phyloP scores from a whole-genome alignment of 2,329 filamentous ascomycete genomes.

The Diaporthe sp. region DNA sequence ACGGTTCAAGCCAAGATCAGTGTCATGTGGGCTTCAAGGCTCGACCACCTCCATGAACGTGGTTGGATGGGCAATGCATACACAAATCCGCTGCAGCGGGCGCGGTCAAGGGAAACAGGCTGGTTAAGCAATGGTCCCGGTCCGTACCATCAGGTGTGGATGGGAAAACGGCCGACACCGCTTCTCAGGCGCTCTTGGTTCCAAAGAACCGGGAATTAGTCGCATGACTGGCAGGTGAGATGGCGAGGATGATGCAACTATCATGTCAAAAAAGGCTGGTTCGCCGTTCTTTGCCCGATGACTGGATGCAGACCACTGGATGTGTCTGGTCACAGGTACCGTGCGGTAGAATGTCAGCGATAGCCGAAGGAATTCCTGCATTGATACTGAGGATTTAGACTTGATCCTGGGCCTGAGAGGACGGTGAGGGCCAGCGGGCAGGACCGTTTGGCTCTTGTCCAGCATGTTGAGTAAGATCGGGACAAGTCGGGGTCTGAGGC shows the following conservation, averaged over 20 bases:
- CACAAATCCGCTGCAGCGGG: background rate
- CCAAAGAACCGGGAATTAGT: background rate
- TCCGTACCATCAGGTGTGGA: background rate
- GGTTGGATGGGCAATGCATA: background rate
- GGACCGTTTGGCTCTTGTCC: slow-evolving; percentile 26
- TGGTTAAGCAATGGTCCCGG: background rate
- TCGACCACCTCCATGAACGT: background rate
- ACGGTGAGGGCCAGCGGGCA: slow-evolving; percentile 13
- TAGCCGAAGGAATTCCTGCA: background rate
- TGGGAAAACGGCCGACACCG: background rate
- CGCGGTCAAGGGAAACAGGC: background rate
- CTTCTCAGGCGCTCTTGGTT: background rate
- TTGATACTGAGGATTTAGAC: background rate
- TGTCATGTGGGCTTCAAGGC: background rate
- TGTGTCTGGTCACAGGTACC: background rate
- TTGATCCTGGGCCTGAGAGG: slow-evolving; percentile 5
- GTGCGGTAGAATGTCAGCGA: background rate
- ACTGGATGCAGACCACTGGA: background rate
- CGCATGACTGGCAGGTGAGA: background rate
- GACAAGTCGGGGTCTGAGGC: slow-evolving; percentile 10
- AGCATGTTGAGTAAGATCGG: slow-evolving; percentile 22
- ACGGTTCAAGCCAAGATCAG: background rate
- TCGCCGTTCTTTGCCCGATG: too few species aligned
- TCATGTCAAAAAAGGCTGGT: background rate
- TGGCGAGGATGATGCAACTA: background rate